A percentile compares a stretch with the other conserved stretches of the same genome.
phyloP scores from a whole-genome alignment of 1,284 basidiomycete species.

The Sporisorium iseilematis-ciliati region DNA sequence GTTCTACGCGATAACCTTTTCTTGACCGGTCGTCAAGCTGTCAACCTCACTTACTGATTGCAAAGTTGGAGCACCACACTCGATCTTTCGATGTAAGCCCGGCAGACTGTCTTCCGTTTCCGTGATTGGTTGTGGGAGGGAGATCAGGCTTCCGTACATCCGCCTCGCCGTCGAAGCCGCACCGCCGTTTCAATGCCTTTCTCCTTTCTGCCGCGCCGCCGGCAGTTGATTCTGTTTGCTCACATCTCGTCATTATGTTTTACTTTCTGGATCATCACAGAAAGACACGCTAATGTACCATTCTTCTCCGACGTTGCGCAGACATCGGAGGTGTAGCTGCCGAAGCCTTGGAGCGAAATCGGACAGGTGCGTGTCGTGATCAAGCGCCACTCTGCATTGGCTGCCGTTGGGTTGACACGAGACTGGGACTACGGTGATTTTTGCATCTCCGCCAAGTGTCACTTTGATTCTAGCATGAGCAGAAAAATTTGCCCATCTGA shows the following conservation, averaged over 20 bases:
- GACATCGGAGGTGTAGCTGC: conserved; percentile 15
- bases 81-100: background rate
- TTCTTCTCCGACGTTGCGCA: conserved; percentile 8
- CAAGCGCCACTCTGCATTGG: no score
- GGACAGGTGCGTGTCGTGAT: no score
- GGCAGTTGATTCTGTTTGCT: background rate
- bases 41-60: conserved; percentile 1
- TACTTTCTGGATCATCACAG: background rate
- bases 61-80: background rate
- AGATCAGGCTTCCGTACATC: conserved; percentile 11
- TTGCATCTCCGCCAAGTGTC: no score
- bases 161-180: conserved; percentile 8
- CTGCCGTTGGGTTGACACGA: no score
- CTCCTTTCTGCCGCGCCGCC: conserved; percentile 7
- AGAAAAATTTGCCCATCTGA: no score
- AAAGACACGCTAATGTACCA: conserved; percentile 18
- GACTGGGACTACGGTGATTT: no score
- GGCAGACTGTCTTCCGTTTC: conserved; percentile 18
- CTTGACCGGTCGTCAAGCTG: background rate
- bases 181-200: background rate
- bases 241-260: background rate
- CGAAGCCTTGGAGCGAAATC: background rate
- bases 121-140: background rate
- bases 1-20: no score
- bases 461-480: no score